These are phyloP conservation scores for Salix exigua DNA, from an alignment of 345 rosid genomes.

Conservation along the genomic window DNA sequence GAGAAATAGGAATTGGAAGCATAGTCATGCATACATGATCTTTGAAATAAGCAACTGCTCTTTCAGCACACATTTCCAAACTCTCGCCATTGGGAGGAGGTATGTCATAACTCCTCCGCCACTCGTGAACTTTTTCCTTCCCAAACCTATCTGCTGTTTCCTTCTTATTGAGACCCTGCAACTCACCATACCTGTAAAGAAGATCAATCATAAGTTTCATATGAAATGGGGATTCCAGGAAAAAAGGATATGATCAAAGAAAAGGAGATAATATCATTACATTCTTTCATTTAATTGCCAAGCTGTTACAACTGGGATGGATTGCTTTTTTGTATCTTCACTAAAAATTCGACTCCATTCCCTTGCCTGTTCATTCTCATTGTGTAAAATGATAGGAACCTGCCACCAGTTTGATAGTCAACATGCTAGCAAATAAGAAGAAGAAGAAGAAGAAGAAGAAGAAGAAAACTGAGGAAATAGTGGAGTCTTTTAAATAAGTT, in stretches of 20 bases:
- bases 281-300: constrained; percentile 99
- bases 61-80: constrained; percentile 94
- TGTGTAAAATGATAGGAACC: constrained; percentile 85
- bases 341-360: constrained; percentile 86
- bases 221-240: not conserved
- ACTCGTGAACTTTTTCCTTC: constrained; percentile 84
- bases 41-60: constrained; percentile 75
- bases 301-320: constrained; percentile 81
- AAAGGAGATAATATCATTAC: constrained; percentile 34
- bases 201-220: not conserved
- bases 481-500: not conserved
- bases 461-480: not conserved
- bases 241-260: constrained; percentile 1
- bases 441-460: not conserved
- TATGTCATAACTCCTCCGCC: constrained; percentile 94
- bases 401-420: constrained; percentile 20
- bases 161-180: constrained; percentile 93
- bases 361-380: constrained; percentile 73
- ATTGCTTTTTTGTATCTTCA: constrained; percentile 73
- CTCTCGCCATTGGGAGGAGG: constrained; percentile 99
- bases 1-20: constrained; percentile 5
- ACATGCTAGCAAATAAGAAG: constrained; percentile 8
- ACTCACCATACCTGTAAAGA: constrained; percentile 78
- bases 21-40: constrained; percentile 38
- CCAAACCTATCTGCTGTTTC: constrained; percentile 96